Conservation (phyloP, 2,329 filamentous ascomycete species). For the Knufia petricola region DNA sequence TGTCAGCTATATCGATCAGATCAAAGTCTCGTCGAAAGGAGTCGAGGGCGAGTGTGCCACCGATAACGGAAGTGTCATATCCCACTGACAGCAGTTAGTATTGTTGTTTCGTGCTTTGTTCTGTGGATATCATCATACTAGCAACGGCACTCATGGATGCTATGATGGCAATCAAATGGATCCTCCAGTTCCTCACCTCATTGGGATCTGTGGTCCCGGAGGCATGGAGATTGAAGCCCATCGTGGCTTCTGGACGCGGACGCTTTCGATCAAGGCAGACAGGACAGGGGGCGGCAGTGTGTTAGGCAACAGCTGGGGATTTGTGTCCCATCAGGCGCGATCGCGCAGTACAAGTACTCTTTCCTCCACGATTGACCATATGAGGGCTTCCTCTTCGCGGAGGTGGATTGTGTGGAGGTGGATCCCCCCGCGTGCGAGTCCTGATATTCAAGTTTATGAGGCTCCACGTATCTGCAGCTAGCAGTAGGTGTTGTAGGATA, state of each 20-base stretch:
- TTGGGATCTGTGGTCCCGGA: conserved; percentile 20
- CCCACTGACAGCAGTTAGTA: conserved; percentile 10
- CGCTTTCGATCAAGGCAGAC: conserved; percentile 54
- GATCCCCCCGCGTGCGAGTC: background rate
- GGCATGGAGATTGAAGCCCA: conserved; percentile 19
- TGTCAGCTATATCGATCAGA: conserved; percentile 10
- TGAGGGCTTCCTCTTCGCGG: conserved; percentile 1
- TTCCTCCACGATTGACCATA: background rate
- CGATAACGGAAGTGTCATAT: conserved; percentile 24
- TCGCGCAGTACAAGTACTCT: background rate
- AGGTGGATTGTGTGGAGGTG: background rate
- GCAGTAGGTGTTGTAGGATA: background rate
- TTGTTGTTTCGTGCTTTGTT: background rate
- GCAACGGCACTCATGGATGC: conserved; percentile 13
- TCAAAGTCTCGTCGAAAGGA: conserved; percentile 28
- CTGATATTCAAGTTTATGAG: background rate
- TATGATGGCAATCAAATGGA: conserved; percentile 19
- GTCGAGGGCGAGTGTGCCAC: conserved; percentile 32
- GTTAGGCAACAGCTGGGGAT: conserved; percentile 73
- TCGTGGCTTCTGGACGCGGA: conserved; percentile 1
- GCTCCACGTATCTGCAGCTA: background rate
- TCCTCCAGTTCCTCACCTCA: conserved; percentile 23
- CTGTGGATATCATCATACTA: conserved; percentile 7
- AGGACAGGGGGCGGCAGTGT: conserved; percentile 95
- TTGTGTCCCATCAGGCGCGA: conserved; percentile 1